Base-by-base conservation (phyloP, 129 eudicot species). In the Centaurea solstitialis region DNA sequence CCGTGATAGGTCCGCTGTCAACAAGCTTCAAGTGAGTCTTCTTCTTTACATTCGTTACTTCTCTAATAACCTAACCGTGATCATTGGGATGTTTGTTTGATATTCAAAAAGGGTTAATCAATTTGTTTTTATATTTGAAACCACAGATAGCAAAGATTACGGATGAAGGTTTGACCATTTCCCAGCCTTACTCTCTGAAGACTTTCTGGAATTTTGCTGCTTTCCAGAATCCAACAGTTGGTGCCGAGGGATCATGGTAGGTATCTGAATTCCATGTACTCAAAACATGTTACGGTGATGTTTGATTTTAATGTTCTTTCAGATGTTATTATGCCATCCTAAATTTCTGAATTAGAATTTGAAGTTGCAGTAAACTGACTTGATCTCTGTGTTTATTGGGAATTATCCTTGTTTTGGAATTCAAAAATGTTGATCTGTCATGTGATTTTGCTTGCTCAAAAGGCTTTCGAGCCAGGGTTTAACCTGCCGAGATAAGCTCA, bases 1-100 rank as follows among this genome's bases (percentile, higher is more conserved):
- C 35, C 97, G 97, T 76, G 98, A 93, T 81, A 81, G 94, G 70
- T 93, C 98, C 22, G 97, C 98, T 41, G 91, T 93, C 77, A 93
- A 93, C 90, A 91, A 93, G 87, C 88, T 91, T 76, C 98, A 89
- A 93, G 98, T 93, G n/a, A 72, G 40, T 12, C 37, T 76, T 74
- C 40, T 73, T 64, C 6, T 21, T 64, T 20, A 21, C 68, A 64
- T 64, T 12, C 28, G 21, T 64, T 57, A 0, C 22, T 57, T 18
- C 64, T 53, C 65, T 57, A 18, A 57, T 57, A 57, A 57, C 65
- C 59, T 12, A 47, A 47, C 18, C 8, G 65, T 57, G 65, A 57
- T 57, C 65, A n/a, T 57, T 17, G 65, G 65, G 37, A 33, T 33
- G 37, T 33, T 33, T 5, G 37, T 33, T 33, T 33, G 37, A 33